Evolutionary conservation across 2,329 filamentous ascomycete species (phyloP), one percentile per base, ranked within the genome.

Genomic region (Cercospora sesami): DNA sequence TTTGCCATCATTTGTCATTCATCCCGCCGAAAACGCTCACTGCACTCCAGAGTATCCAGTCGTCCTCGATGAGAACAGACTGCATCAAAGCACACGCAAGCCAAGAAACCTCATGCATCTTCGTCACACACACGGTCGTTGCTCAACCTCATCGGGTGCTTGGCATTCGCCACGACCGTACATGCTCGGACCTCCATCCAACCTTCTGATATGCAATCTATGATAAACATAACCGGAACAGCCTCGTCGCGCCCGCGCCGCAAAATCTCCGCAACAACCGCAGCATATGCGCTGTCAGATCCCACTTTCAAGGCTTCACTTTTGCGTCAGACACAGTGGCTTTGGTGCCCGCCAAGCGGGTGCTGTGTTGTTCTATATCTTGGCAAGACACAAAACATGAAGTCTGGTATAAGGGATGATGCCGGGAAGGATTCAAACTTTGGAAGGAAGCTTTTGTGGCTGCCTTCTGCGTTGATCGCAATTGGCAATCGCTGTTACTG

Each of bases 271-370:
- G 48, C 21, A 30, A 28, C 23, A 28, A 4, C 21, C 21, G 48
- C 48, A 28, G 6, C 23, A 9, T n/a, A 55, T 55, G 48, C 48
- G 23, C 21, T 55, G 48, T 55, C 48, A n/a, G n/a, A 26, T 26
- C 48, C 36, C 36, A 42, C 36, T 42, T 42, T 4, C 48, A 28
- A 28, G 23, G 12, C 48, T 30, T 28, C 48, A 55, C 12, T 12
- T 30, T 55, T 55, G 48, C 48, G 48, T 55, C 48, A 55, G 5
- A 28, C 18, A 14, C 10, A 16, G 58, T 39, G 58, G 30, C 39
- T 62, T 31, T 48, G 60, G 5, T 23, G 9, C 16, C 28, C 30
- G 60, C 60, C 60, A 62, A 62, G 60, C 60, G 39, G 60, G 9
- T 62, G 33, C 60, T 62, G 21, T 51, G 60, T 5, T 62, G 60